Evolutionary conservation across 805 yeast species (phyloP).

Genomic region (Ogataea pilisensis): DNA sequence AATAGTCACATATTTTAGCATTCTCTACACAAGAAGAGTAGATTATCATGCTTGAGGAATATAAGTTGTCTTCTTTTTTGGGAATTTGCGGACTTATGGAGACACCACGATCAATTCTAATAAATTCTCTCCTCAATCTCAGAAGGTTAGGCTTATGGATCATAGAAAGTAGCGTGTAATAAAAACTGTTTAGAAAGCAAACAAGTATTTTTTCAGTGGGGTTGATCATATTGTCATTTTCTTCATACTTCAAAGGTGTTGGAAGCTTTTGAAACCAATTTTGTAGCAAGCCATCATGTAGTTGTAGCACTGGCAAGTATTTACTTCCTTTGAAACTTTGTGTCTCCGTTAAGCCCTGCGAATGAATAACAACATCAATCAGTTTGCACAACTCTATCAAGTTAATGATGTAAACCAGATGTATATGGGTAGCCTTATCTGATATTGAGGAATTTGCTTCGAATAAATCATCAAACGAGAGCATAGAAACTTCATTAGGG

Average conservation of each 20-base stretch:
- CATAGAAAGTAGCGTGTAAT: not conserved
- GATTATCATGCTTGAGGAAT: conserved; percentile 1
- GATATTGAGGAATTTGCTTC: no score
- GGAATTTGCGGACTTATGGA: not conserved
- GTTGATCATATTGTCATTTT: not conserved
- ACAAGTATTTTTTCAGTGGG: not conserved
- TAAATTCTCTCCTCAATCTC: not conserved
- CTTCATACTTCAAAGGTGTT: not conserved
- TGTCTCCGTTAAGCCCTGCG: not conserved
- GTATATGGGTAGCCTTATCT: no score
- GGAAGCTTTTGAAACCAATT: not conserved
- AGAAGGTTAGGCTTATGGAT: conserved; percentile 1
- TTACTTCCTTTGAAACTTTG: not conserved
- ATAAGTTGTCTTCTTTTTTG: not conserved
- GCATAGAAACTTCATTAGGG: not conserved
- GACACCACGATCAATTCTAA: not conserved
- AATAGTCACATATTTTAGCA: not conserved
- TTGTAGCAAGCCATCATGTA: not conserved
- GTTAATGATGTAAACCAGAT: not conserved
- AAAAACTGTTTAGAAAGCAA: not conserved
- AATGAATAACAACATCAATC: not conserved
- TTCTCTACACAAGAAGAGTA: not conserved
- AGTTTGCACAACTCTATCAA: not conserved
- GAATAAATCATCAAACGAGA: not conserved
- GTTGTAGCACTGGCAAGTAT: not conserved